A percentile compares a stretch with the other conserved stretches of the same genome.
phyloP scores from a whole-genome alignment of 768 basidiomycete genomes.

The Royoungia palumana region DNA sequence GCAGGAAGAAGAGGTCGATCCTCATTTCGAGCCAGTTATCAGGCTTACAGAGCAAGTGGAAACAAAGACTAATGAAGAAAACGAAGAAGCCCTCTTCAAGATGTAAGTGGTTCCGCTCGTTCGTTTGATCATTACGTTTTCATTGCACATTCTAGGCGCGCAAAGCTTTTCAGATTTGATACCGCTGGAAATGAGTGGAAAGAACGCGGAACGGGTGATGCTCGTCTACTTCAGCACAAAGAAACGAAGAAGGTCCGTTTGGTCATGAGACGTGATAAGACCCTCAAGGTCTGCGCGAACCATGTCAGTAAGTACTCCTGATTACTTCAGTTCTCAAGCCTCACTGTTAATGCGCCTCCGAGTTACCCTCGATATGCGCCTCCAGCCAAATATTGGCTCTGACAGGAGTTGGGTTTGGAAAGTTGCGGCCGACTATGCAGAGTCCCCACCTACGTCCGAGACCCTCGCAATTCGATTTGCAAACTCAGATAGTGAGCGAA shows the following conservation, averaged over 20 bases:
- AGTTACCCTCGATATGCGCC: constrained; percentile 89
- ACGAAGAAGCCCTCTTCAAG: constrained; percentile 92
- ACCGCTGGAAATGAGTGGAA: constrained; percentile 85
- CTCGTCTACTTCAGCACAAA: constrained; percentile 87
- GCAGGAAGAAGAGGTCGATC: constrained; percentile 76
- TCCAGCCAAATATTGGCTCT: constrained; percentile 97
- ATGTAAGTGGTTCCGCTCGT: constrained; percentile 56
- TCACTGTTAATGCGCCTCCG: constrained; percentile 7
- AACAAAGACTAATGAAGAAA: constrained; percentile 92
- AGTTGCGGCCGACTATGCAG: constrained; percentile 92
- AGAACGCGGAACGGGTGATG: constrained; percentile 95
- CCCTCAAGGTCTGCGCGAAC: constrained; percentile 98
- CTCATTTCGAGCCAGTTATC: constrained; percentile 94
- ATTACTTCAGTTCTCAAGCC: background rate
- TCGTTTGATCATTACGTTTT: constrained; percentile 1
- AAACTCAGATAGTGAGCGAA: constrained; percentile 87
- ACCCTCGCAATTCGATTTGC: constrained; percentile 98
- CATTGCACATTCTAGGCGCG: constrained; percentile 62
- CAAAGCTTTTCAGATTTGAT: constrained; percentile 97
- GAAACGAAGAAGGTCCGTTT: constrained; percentile 88
- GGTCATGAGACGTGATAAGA: constrained; percentile 99
- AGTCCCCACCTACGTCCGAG: constrained; percentile 84
- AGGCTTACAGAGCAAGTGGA: constrained; percentile 95
- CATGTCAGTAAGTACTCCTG: constrained; percentile 68
- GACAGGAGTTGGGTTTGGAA: constrained; percentile 99